Conservation (phyloP, 306 rosid species). For the Cicer chorassanicum region DNA sequence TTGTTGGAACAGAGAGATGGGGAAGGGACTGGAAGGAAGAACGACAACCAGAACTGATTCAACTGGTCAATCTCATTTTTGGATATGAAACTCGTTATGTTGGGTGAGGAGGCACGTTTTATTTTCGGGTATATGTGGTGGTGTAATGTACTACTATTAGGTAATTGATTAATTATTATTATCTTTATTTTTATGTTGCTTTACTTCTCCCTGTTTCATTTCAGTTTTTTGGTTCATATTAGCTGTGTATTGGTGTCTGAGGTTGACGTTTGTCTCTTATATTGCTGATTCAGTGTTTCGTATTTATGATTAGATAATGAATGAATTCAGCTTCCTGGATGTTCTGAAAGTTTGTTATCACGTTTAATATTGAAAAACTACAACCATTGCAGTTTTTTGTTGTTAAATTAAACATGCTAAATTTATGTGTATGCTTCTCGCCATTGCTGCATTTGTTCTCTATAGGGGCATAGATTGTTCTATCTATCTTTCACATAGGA, state of each 20-base stretch:
- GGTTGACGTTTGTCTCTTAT: constrained; percentile 36
- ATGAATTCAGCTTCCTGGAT: constrained; percentile 43
- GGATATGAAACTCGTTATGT: constrained; percentile 23
- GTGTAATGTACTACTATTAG: constrained; percentile 32
- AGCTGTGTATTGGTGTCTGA: constrained; percentile 38
- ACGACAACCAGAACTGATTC: constrained; percentile 65
- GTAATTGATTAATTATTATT: constrained; percentile 37
- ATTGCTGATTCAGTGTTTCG: constrained; percentile 36
- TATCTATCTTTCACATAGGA: background rate
- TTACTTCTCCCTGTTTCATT: constrained; percentile 24
- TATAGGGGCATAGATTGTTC: constrained; percentile 7
- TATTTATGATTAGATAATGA: constrained; percentile 46
- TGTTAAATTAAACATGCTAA: background rate
- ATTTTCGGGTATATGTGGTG: constrained; percentile 46
- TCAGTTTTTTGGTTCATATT: constrained; percentile 22
- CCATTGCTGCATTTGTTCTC: background rate
- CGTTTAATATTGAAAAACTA: background rate
- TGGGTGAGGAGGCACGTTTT: constrained; percentile 48
- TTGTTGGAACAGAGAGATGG: constrained; percentile 77
- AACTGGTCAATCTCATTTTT: constrained; percentile 41
- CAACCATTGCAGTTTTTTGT: background rate
- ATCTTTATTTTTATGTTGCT: constrained; percentile 20
- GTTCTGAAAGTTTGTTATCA: constrained; percentile 25
- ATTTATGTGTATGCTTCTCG: background rate
- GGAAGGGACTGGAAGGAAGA: constrained; percentile 72